Conservation (phyloP, 164 flowering plant genomes). For the Macadamia tetraphylla region DNA sequence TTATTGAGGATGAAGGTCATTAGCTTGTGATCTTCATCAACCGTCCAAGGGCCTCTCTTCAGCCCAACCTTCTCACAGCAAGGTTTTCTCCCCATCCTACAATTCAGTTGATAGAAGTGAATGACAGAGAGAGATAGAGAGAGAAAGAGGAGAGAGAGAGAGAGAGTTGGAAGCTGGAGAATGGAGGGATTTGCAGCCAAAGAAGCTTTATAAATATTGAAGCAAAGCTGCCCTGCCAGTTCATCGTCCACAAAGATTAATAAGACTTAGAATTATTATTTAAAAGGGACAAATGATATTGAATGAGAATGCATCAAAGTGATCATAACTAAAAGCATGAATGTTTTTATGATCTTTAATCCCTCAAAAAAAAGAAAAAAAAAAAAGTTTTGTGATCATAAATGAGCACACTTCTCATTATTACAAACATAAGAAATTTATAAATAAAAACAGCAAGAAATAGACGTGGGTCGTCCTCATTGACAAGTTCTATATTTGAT, state of each 20-base stretch:
- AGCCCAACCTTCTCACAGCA: constrained; percentile 74
- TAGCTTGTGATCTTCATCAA: constrained; percentile 81
- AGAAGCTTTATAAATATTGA: constrained; percentile 20
- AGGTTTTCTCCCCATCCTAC: constrained; percentile 66
- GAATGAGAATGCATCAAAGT: constrained; percentile 20
- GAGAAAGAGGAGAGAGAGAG: too few species aligned
- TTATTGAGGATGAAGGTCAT: constrained; percentile 66
- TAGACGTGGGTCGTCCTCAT: constrained; percentile 24
- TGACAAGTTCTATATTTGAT: constrained; percentile 23
- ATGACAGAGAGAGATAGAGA: neutral
- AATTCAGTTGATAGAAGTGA: neutral
- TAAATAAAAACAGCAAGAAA: constrained; percentile 4
- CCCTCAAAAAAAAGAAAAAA: too few species aligned
- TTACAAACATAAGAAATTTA: constrained; percentile 5
- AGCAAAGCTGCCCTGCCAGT: constrained; percentile 53
- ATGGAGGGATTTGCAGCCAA: constrained; percentile 14
- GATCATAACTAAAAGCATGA: constrained; percentile 1
- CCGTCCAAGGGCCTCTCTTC: constrained; percentile 80
- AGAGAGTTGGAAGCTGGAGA: constrained; percentile 5
- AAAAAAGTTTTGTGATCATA: neutral
- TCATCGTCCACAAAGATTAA: constrained; percentile 27
- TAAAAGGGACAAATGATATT: constrained; percentile 29
- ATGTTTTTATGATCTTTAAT: neutral
- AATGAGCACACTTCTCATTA: constrained; percentile 8
- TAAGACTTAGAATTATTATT: neutral